phyloP scores from a whole-genome alignment of 1,284 basidiomycete genomes.

The Hemileia vastatrix region DNA sequence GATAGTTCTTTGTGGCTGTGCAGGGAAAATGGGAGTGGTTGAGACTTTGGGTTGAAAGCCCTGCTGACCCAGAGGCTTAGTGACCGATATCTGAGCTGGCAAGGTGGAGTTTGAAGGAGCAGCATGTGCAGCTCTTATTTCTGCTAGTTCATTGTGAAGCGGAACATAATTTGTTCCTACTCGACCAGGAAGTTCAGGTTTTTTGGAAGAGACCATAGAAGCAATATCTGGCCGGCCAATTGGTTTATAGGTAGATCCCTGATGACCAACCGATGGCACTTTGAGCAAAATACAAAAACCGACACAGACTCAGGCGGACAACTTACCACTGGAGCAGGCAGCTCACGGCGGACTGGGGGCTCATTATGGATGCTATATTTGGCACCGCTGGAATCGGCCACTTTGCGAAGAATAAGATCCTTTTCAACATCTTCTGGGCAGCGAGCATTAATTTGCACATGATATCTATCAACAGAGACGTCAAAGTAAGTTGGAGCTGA shows the following conservation, averaged over 20 bases:
- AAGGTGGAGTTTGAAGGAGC: slow-evolving; percentile 29
- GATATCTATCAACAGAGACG: slow-evolving; percentile 47
- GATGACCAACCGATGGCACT: slow-evolving; percentile 27
- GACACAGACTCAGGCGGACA: slow-evolving; percentile 55
- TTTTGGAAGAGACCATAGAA: slow-evolving; percentile 26
- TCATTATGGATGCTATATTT: slow-evolving; percentile 64
- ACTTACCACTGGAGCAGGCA: slow-evolving; percentile 47
- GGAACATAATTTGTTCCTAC: slow-evolving; percentile 43
- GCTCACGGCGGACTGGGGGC: slow-evolving; percentile 34
- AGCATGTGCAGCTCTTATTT: slow-evolving; percentile 43
- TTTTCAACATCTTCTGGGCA: slow-evolving; percentile 79
- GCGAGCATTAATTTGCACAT: slow-evolving; percentile 82
- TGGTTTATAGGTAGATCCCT: slow-evolving; percentile 36
- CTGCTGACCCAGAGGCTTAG: slow-evolving; percentile 46
- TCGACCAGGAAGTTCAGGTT: slow-evolving; percentile 14
- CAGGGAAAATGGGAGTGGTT: slow-evolving; percentile 49
- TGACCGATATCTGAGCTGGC: slow-evolving; percentile 48
- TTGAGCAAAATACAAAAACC: slow-evolving; percentile 54
- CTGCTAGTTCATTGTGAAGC: slow-evolving; percentile 38
- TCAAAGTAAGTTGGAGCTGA: neutral
- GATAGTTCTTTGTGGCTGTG: slow-evolving; percentile 47
- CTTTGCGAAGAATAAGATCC: slow-evolving; percentile 67
- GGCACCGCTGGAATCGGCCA: slow-evolving; percentile 83
- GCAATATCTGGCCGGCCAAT: slow-evolving; percentile 42
- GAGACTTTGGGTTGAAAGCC: slow-evolving; percentile 51